Conservation (phyloP, 2,329 filamentous ascomycete species). For the Fusarium nygamai region DNA sequence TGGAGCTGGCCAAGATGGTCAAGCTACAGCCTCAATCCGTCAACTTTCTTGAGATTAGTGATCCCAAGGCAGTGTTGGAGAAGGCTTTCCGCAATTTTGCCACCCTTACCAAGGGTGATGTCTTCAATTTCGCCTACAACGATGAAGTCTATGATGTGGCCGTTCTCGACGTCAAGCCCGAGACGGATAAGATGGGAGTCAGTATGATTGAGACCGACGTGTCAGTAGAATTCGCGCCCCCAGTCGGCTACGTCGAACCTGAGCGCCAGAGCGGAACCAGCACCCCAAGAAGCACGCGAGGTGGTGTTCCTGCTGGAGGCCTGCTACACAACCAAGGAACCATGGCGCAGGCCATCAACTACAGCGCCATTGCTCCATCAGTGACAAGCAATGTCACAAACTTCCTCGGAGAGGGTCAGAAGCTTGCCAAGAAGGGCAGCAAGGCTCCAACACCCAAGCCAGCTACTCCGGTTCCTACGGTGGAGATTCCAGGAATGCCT, state of each 20-base stretch:
- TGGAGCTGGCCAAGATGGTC: slow-evolving; percentile 90
- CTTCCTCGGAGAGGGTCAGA: slow-evolving; percentile 83
- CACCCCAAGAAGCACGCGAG: slow-evolving; percentile 77
- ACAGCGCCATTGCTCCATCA: slow-evolving; percentile 85
- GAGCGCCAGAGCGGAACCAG: slow-evolving; percentile 82
- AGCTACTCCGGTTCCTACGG: slow-evolving; percentile 71
- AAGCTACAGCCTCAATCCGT: slow-evolving; percentile 96
- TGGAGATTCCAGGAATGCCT: slow-evolving; percentile 44
- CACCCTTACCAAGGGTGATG: slow-evolving; percentile 89
- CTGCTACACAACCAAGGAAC: slow-evolving; percentile 84
- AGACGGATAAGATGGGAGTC: slow-evolving; percentile 83
- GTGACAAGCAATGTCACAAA: slow-evolving; percentile 77
- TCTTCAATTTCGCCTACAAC: slow-evolving; percentile 98
- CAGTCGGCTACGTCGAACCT: slow-evolving; percentile 93
- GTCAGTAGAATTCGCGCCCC: slow-evolving; percentile 93
- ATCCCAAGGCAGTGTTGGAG: slow-evolving; percentile 96
- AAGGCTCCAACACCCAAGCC: slow-evolving; percentile 74
- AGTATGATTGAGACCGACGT: slow-evolving; percentile 97
- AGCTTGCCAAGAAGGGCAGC: slow-evolving; percentile 82
- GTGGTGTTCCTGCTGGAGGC: slow-evolving; percentile 75
- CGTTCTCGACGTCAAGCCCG: slow-evolving; percentile 91
- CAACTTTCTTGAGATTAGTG: slow-evolving; percentile 94
- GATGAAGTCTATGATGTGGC: slow-evolving; percentile 93
- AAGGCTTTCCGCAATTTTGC: slow-evolving; percentile 97
- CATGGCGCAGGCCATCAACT: slow-evolving; percentile 99